Evolutionary conservation across 2,329 filamentous ascomycete species (phyloP).

Genomic region (Pseudogymnoascus sp.): DNA sequence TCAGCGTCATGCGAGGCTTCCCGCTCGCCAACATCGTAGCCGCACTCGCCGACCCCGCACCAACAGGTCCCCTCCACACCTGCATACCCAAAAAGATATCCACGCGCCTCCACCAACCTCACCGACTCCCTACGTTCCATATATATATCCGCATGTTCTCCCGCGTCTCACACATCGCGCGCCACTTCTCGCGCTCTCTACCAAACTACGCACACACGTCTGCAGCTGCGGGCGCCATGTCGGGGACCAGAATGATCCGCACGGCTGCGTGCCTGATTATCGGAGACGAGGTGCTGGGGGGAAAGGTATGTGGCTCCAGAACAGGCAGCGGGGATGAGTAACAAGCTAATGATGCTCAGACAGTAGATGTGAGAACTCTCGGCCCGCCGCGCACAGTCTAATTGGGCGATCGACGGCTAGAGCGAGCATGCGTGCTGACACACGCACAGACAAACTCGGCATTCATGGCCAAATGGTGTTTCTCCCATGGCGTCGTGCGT

Average conservation of each 20-base stretch:
- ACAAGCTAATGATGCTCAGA: background rate
- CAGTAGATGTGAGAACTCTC: conserved; percentile 2
- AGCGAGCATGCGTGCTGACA: background rate
- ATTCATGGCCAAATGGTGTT: conserved; percentile 58
- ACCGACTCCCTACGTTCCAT: background rate
- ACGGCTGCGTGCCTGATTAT: conserved; percentile 92
- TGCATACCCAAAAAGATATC: background rate
- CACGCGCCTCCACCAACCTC: background rate
- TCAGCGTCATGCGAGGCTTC: background rate
- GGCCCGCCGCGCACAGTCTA: background rate
- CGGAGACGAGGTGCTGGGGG: conserved; percentile 91
- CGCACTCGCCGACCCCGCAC: background rate
- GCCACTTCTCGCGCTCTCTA: conserved; percentile 59
- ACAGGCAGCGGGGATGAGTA: background rate
- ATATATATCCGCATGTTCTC: conserved; percentile 54
- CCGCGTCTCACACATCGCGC: conserved; percentile 63
- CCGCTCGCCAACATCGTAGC: background rate
- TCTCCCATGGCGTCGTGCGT: conserved; percentile 50
- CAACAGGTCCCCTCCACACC: background rate
- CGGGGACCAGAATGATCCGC: conserved; percentile 57
- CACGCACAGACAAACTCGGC: conserved; percentile 51
- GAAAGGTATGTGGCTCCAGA: conserved; percentile 47
- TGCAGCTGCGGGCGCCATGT: conserved; percentile 15
- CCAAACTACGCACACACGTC: conserved; percentile 46
- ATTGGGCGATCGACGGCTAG: conserved; percentile 20